Evolutionary conservation across 768 basidiomycete species (phyloP).

Genomic region (Lepiota venenata): DNA sequence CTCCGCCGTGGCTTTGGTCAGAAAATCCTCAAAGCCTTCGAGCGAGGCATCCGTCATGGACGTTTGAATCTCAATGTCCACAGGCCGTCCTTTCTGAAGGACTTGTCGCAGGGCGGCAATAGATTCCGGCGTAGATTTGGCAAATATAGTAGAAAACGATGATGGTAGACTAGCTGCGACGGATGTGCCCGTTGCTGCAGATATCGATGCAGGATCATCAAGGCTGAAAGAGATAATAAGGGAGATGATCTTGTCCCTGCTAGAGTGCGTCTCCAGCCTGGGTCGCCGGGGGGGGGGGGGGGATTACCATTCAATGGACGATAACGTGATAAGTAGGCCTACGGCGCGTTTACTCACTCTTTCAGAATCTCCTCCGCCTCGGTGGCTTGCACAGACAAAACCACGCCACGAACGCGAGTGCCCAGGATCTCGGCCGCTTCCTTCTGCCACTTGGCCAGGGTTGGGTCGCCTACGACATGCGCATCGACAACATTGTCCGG

Average conservation of each 20-base stretch:
- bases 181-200: slow-evolving; percentile 21
- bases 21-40: slow-evolving; percentile 68
- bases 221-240: slow-evolving; percentile 61
- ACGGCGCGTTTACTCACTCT: slow-evolving; percentile 36
- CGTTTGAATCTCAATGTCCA: slow-evolving; percentile 69
- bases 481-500: slow-evolving; percentile 68
- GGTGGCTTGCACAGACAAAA: slow-evolving; percentile 45
- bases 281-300: too few species aligned
- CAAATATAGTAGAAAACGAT: slow-evolving; percentile 58
- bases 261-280: slow-evolving; percentile 15
- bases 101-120: slow-evolving; percentile 65
- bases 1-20: slow-evolving; percentile 57
- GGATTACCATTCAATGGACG: too few species aligned
- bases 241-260: slow-evolving; percentile 43
- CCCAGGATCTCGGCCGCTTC: slow-evolving; percentile 45
- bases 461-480: slow-evolving; percentile 47
- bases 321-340: neutral
- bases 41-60: slow-evolving; percentile 50
- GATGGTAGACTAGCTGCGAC: slow-evolving; percentile 28
- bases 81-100: slow-evolving; percentile 53
- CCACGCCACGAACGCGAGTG: slow-evolving; percentile 49
- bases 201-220: slow-evolving; percentile 38
- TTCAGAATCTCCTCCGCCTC: slow-evolving; percentile 41
- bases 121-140: slow-evolving; percentile 41
- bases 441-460: slow-evolving; percentile 48